phyloP scores from a whole-genome alignment of 2,329 filamentous ascomycete genomes.

The Periconia macrospinosa region DNA sequence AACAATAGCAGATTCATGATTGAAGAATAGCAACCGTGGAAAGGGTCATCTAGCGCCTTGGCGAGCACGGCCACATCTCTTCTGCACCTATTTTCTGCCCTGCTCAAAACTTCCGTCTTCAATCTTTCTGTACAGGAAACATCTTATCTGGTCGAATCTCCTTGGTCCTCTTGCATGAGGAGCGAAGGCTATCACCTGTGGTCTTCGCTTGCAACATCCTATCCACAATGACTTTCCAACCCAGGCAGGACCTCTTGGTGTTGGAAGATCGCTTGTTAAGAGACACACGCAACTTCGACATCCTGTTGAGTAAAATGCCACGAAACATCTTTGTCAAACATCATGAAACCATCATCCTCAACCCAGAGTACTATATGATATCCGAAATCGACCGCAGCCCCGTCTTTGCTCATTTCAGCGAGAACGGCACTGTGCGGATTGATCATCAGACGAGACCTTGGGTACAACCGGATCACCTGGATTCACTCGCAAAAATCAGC shows the following conservation, averaged over 20 bases:
- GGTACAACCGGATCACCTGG: not conserved
- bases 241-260: not conserved
- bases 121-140: not conserved
- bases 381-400: not conserved
- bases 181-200: not conserved
- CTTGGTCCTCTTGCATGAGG: not conserved
- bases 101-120: not conserved
- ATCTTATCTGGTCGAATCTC: not conserved
- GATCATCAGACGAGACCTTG: not conserved
- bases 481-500: not conserved
- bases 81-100: not conserved
- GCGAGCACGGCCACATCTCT: not conserved
- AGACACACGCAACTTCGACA: not conserved
- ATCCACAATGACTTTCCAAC: not conserved
- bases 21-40: not conserved
- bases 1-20: not conserved
- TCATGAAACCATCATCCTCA: conserved; percentile 1
- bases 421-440: not conserved
- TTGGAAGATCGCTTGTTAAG: not conserved
- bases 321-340: conserved; percentile 3
- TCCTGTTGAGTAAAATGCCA: conserved; percentile 5
- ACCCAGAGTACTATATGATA: not conserved
- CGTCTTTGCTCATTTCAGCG: not conserved
- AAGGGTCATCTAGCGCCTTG: conserved; percentile 1
- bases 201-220: not conserved